A percentile compares a stretch with the other conserved stretches of the same genome.
Evolutionary conservation across 2,329 filamentous ascomycete species (phyloP).

Genomic region (Colletotrichum scovillei): DNA sequence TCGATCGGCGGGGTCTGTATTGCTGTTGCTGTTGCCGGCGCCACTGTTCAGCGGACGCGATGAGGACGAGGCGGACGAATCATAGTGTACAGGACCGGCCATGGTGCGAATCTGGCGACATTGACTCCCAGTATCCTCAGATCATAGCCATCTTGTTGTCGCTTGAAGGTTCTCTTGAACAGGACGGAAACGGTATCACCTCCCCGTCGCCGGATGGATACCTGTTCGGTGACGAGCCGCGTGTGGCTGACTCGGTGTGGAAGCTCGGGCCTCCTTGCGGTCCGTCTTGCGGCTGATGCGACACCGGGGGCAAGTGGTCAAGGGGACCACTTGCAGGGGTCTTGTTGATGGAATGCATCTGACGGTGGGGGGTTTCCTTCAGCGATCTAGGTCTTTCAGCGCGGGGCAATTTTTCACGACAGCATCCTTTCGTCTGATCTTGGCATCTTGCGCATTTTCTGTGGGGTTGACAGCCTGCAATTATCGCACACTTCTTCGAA

Average conservation of each 20-base stretch:
- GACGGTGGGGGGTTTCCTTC: conserved; percentile 11
- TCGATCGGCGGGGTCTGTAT: conserved; percentile 49
- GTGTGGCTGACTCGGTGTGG: conserved; percentile 28
- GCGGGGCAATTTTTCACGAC: conserved; percentile 33
- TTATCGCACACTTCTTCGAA: neutral
- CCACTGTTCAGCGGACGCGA: conserved; percentile 38
- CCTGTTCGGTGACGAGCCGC: conserved; percentile 23
- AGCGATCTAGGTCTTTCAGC: conserved; percentile 27
- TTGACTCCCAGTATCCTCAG: conserved; percentile 25
- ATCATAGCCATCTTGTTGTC: conserved; percentile 48
- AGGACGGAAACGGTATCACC: neutral
- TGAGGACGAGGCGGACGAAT: conserved; percentile 50
- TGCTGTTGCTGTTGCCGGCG: conserved; percentile 36
- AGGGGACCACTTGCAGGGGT: conserved; percentile 18
- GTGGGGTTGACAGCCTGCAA: neutral
- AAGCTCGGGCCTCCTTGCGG: conserved; percentile 15
- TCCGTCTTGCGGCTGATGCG: conserved; percentile 28
- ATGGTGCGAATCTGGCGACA: conserved; percentile 48
- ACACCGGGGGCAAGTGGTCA: conserved; percentile 10
- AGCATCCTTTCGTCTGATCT: conserved; percentile 19
- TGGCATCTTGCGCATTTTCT: conserved; percentile 2
- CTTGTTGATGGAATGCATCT: conserved; percentile 10
- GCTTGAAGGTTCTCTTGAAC: conserved; percentile 11
- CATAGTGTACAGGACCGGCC: conserved; percentile 50
- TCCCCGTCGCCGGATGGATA: conserved; percentile 7